A percentile compares a stretch with the other conserved stretches of the same genome.
These are phyloP conservation scores for Tuber microsphaerosporum DNA, from an alignment of 495 filamentous ascomycete species.

Conservation along the genomic window DNA sequence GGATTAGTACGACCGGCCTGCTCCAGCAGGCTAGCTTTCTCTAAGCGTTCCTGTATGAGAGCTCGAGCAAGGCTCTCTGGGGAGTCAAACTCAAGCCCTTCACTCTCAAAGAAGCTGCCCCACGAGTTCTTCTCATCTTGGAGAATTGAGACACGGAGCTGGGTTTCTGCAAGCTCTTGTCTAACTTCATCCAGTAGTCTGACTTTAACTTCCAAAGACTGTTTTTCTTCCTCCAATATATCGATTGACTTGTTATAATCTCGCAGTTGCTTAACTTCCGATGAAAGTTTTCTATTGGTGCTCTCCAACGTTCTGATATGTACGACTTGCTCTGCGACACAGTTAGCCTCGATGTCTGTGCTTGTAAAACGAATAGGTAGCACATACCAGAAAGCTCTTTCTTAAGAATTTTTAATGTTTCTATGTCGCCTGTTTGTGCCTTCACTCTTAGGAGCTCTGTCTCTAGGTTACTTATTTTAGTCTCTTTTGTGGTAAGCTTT, in stretches of 20 bases:
- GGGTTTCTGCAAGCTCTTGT: slow-evolving; percentile 65
- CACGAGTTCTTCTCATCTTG: slow-evolving; percentile 84
- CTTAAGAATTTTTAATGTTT: slow-evolving; percentile 73
- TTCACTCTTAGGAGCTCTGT: slow-evolving; percentile 73
- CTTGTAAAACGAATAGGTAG: neutral
- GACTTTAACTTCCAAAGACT: slow-evolving; percentile 67
- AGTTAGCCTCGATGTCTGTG: slow-evolving; percentile 9
- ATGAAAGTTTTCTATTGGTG: slow-evolving; percentile 67
- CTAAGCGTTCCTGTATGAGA: slow-evolving; percentile 70
- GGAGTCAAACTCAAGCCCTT: slow-evolving; percentile 68
- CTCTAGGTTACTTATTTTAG: slow-evolving; percentile 64
- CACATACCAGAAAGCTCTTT: slow-evolving; percentile 58
- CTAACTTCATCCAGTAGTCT: slow-evolving; percentile 67
- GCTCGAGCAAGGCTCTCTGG: slow-evolving; percentile 83
- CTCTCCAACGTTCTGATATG: slow-evolving; percentile 80
- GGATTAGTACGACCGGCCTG: slow-evolving; percentile 69
- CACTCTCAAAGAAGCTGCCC: slow-evolving; percentile 73
- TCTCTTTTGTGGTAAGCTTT: slow-evolving; percentile 59
- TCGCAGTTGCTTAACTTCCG: slow-evolving; percentile 71
- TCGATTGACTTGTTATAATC: slow-evolving; percentile 76
- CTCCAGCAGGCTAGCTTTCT: slow-evolving; percentile 68
- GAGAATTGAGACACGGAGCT: slow-evolving; percentile 73
- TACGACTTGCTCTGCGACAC: slow-evolving; percentile 64
- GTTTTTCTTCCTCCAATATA: slow-evolving; percentile 93
- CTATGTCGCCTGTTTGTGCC: slow-evolving; percentile 74